Base-by-base conservation (phyloP, 768 basidiomycete species). In the Daedalea quercina region DNA sequence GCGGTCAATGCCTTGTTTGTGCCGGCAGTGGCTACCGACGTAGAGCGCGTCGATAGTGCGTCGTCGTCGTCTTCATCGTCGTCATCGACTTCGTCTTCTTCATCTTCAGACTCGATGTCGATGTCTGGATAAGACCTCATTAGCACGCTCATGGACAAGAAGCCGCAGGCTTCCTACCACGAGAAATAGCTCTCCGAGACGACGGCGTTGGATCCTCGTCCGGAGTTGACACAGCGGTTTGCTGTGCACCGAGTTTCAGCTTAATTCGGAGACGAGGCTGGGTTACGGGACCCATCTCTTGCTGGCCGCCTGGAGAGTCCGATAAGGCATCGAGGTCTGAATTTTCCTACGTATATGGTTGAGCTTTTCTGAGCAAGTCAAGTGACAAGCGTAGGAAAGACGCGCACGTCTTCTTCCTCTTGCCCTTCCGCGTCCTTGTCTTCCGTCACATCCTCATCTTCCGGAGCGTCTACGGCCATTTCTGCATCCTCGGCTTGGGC, bases 261-360 rank as follows among this genome's bases (percentile, higher is more conserved):
- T 76, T 84, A 61, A 85, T 85, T 59, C 79, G 82, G 20, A 85
- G 73, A 6, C 76, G 71, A 2, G 77, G 75, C 11, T 61, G 60
- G 26, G 65, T 63, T 1, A 63, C 51, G 25, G 54, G 55, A 20
- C 49, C 53, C 12, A 44, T 44, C 31, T 47, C 52, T 26, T 43
- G 47, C 41, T 28, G 52, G 55, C 8, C 51, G 44, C 23, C 51
- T 3, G 50, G n/a, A 26, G 41, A 34, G 6, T 69, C 67, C 3
- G 70, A 64, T 3, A 62, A 61, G 13, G 69, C 70, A 40, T 70
- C 70, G 3, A 62, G 66, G 26, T 72, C 70, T 15, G 64, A 54
- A n/a, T 44, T 49, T 49, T 70, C 68, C 69, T 69, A 50, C 13
- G 24, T 12, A 11, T 3, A 19, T 11, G 9, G 25, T 3, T 1